A percentile compares a stretch with the other conserved stretches of the same genome.
Evolutionary conservation across 2,329 filamentous ascomycete genomes (phyloP).

Genomic region (Acrodontium crateriforme): DNA sequence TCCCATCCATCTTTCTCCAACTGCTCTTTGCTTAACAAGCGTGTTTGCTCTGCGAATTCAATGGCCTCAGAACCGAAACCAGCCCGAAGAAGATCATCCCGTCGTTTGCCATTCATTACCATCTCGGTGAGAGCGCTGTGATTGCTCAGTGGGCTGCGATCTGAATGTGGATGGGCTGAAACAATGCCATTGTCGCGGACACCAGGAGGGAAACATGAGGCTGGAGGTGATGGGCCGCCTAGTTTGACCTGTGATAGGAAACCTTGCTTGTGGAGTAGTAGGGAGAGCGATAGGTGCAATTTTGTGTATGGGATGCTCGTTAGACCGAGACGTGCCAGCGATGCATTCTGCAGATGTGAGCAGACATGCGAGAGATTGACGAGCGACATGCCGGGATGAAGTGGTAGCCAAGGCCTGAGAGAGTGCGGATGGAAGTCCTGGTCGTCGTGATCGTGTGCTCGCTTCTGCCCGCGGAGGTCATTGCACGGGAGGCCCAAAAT

Average conservation of each 20-base stretch:
- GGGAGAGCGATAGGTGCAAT: conserved; percentile 60
- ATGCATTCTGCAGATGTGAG: conserved; percentile 83
- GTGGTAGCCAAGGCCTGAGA: too few relatives aligned
- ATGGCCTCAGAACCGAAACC: conserved; percentile 15
- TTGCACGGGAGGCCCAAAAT: too few relatives aligned
- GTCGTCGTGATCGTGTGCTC: too few relatives aligned
- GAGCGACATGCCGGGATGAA: conserved; percentile 71
- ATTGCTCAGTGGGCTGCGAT: conserved; percentile 8
- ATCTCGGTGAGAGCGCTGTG: conserved; percentile 17
- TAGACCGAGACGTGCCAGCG: conserved; percentile 65
- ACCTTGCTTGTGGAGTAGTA: conserved; percentile 69
- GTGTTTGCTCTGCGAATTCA: conserved; percentile 12
- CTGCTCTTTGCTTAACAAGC: conserved; percentile 10
- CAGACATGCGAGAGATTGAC: conserved; percentile 65
- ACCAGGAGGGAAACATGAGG: conserved; percentile 18
- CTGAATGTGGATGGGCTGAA: conserved; percentile 14
- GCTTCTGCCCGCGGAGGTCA: too few relatives aligned
- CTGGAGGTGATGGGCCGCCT: conserved; percentile 46
- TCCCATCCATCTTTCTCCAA: conserved; percentile 15
- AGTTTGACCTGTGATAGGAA: conserved; percentile 72
- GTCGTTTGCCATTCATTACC: conserved; percentile 10
- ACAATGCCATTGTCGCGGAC: conserved; percentile 16
- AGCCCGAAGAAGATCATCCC: conserved; percentile 6
- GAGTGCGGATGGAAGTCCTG: too few relatives aligned
- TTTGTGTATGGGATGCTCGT: conserved; percentile 73